Conservation (phyloP, 2,329 filamentous ascomycete genomes). For the Venturia pyrina region DNA sequence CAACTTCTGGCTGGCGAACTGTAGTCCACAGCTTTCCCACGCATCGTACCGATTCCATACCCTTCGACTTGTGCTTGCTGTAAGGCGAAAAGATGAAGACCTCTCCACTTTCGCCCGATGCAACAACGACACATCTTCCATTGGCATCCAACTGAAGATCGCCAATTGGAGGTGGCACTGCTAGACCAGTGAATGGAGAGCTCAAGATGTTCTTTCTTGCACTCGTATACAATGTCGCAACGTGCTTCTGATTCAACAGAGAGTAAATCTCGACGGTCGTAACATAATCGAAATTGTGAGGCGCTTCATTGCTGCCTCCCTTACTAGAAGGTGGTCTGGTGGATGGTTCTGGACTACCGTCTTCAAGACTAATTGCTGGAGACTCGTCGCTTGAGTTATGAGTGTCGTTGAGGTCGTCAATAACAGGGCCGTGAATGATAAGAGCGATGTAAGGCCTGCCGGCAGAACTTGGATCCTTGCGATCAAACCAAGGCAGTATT, state of each 20-base stretch:
- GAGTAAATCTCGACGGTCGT: slow-evolving; percentile 87
- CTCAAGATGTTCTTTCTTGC: slow-evolving; percentile 49
- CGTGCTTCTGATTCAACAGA: slow-evolving; percentile 58
- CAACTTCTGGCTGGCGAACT: slow-evolving; percentile 47
- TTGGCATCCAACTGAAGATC: slow-evolving; percentile 66
- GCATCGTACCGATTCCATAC: slow-evolving; percentile 36
- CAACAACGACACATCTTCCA: slow-evolving; percentile 59
- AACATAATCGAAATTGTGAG: slow-evolving; percentile 52
- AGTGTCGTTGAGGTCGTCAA: slow-evolving; percentile 28
- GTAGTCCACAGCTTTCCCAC: slow-evolving; percentile 89
- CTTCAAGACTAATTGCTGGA: slow-evolving; percentile 23
- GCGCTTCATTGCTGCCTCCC: slow-evolving; percentile 16
- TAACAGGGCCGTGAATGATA: slow-evolving; percentile 67
- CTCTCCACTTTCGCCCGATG: slow-evolving; percentile 77
- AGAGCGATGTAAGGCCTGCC: slow-evolving; percentile 68
- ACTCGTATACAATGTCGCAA: slow-evolving; percentile 65
- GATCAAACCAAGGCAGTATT: slow-evolving; percentile 60
- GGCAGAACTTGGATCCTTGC: slow-evolving; percentile 41
- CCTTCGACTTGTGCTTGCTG: slow-evolving; percentile 15
- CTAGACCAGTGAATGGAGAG: slow-evolving; percentile 32
- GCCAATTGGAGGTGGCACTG: slow-evolving; percentile 59
- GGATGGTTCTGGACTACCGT: slow-evolving; percentile 27
- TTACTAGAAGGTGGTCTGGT: slow-evolving; percentile 25
- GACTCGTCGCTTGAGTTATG: slow-evolving; percentile 25
- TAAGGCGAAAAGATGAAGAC: slow-evolving; percentile 58